These are phyloP conservation scores for Crassisporium funariophilum DNA, from an alignment of 768 basidiomycete species.

Conservation along the genomic window DNA sequence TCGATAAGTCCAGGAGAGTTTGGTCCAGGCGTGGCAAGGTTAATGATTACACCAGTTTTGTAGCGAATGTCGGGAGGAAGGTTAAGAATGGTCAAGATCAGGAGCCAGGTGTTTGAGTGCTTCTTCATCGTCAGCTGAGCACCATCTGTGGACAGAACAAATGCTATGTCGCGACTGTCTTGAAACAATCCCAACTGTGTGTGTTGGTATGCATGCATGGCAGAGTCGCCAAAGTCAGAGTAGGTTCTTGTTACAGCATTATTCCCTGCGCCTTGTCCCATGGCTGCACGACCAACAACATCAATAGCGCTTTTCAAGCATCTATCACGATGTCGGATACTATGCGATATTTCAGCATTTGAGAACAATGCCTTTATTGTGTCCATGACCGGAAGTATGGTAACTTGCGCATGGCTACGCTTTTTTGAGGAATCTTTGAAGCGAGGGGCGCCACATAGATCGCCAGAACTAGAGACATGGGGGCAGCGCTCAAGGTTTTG, in stretches of 20 bases:
- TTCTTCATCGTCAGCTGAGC: conserved; percentile 37
- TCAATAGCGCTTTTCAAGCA: conserved; percentile 21
- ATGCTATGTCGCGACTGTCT: conserved; percentile 23
- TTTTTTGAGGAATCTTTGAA: background rate
- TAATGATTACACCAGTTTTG: conserved; percentile 20
- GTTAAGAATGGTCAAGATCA: conserved; percentile 27
- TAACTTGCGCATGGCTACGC: conserved; percentile 18
- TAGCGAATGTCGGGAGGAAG: conserved; percentile 26
- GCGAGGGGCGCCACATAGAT: background rate
- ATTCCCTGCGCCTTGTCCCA: background rate
- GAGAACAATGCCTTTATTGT: conserved; percentile 29
- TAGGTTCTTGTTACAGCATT: conserved; percentile 5
- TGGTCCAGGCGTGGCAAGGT: conserved; percentile 29
- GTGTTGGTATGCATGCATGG: conserved; percentile 22
- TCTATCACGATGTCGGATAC: conserved; percentile 25
- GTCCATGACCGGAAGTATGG: conserved; percentile 21
- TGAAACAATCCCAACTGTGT: conserved; percentile 21
- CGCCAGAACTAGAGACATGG: background rate
- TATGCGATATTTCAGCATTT: conserved; percentile 25
- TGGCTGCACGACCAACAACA: conserved; percentile 14
- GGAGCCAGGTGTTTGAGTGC: conserved; percentile 31
- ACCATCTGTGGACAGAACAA: conserved; percentile 29
- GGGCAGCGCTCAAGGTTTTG: conserved; percentile 5
- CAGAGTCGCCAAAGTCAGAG: conserved; percentile 28
- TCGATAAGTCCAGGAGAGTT: conserved; percentile 29